These are phyloP conservation scores for Aureobasidium sp. DNA, from an alignment of 2,329 filamentous ascomycete genomes.

Conservation along the genomic window DNA sequence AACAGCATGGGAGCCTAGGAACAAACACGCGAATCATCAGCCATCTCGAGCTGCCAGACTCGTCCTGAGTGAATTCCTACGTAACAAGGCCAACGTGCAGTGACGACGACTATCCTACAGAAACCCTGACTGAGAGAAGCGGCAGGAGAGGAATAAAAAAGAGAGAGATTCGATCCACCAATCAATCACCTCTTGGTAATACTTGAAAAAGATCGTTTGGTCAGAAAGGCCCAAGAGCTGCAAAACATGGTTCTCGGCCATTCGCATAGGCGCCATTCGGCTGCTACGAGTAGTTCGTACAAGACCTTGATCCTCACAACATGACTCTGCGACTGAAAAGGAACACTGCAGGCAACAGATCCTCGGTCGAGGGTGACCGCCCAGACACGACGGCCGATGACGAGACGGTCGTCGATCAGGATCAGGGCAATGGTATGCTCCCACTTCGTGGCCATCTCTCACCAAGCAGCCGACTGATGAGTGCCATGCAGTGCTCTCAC, in stretches of 20 bases:
- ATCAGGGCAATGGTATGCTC: slow-evolving; percentile 82
- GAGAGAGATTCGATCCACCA: background rate
- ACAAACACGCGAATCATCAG: slow-evolving; percentile 7
- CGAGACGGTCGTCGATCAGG: slow-evolving; percentile 76
- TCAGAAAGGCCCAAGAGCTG: too few relatives aligned
- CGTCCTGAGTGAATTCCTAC: background rate
- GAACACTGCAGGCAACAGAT: slow-evolving; percentile 32
- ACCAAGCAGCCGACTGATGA: background rate
- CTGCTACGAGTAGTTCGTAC: slow-evolving; percentile 36
- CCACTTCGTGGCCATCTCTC: slow-evolving; percentile 2
- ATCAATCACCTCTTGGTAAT: background rate
- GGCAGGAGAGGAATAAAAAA: background rate
- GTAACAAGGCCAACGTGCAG: slow-evolving; percentile 5
- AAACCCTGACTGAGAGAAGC: background rate
- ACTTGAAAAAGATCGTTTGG: too few relatives aligned
- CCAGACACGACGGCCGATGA: slow-evolving; percentile 38
- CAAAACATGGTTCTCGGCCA: slow-evolving; percentile 46
- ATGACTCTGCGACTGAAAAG: slow-evolving; percentile 7
- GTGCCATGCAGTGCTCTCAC: slow-evolving; percentile 65
- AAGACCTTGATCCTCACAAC: slow-evolving; percentile 6
- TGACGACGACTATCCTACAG: background rate
- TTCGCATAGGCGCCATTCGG: slow-evolving; percentile 41
- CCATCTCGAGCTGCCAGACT: background rate
- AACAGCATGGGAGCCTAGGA: background rate
- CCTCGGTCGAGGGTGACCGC: slow-evolving; percentile 36